These are phyloP conservation scores for Trapa incisa DNA, from an alignment of 345 rosid species.

Conservation along the genomic window DNA sequence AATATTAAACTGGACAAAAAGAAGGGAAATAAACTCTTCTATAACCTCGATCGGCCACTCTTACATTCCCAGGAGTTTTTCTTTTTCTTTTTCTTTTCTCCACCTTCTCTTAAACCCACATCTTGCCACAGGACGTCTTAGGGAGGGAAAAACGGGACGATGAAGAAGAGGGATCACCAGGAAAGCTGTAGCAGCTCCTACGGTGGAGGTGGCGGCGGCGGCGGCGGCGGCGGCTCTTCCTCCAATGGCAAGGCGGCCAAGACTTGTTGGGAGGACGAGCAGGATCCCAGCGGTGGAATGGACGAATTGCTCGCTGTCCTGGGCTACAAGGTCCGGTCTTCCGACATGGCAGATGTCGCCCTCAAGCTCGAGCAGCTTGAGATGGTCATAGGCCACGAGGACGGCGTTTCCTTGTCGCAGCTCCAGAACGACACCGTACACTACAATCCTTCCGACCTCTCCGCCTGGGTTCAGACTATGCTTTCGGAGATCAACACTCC, in stretches of 20 bases:
- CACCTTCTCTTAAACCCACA: too few relatives aligned
- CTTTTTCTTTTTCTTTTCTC: too few relatives aligned
- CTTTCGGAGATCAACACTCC: constrained; percentile 41
- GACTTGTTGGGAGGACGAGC: constrained; percentile 30
- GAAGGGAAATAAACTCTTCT: too few relatives aligned
- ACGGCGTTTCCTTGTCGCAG: constrained; percentile 32
- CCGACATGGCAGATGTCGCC: constrained; percentile 94
- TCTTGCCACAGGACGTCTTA: too few relatives aligned
- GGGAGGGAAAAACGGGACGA: too few relatives aligned
- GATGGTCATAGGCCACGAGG: constrained; percentile 59
- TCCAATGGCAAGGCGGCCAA: constrained; percentile 25
- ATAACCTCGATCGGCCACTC: too few relatives aligned
- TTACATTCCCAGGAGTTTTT: too few relatives aligned
- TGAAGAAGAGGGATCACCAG: too few relatives aligned
- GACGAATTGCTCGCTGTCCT: constrained; percentile 72
- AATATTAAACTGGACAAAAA: too few relatives aligned
- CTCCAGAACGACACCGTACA: constrained; percentile 51
- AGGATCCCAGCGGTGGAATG: constrained; percentile 40
- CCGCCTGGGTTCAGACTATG: constrained; percentile 61
- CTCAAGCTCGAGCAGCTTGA: constrained; percentile 78
- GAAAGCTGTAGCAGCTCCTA: too few relatives aligned
- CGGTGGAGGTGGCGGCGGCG: too few relatives aligned
- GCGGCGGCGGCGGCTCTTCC: too few relatives aligned
- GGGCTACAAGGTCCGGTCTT: constrained; percentile 72
- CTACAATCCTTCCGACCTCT: constrained; percentile 71